Base-by-base conservation (phyloP, 1,284 basidiomycete species). In the Apiotrichum montevideense region DNA sequence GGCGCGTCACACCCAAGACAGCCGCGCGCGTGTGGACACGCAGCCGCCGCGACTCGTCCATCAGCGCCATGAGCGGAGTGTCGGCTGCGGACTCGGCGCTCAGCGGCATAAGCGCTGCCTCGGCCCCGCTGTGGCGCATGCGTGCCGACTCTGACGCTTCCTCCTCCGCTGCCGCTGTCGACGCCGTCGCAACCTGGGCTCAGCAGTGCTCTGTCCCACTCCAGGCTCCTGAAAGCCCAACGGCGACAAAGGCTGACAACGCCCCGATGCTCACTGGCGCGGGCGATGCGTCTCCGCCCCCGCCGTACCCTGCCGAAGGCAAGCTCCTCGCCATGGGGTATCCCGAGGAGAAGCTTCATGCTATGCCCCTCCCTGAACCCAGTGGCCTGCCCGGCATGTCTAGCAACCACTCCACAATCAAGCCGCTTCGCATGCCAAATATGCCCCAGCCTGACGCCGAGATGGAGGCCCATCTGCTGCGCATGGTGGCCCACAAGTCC, bases 401-500 rank as follows among this genome's bases (percentile, higher is more conserved):
- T 21, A 21, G 21, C 21, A 21, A 21, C 21, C 21, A 21, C 21
- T 21, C 21, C 21, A 21, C 57, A 3, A 15, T 48, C 7, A 58
- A 52, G 8, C 57, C 52, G 1, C 45, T 55, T 6, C 42, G 29
- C 8, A 35, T n/a, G 15, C 32, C 41, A 33, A 34, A 6, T 35
- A 44, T 14, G 15, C 44, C 1, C 6, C 62, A 61, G 10, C 57
- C 61, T 15, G 46, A 65, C 41, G 46, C 48, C 3, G 42, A 59
- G 6, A 35, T 13, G 6, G 40, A 52, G 5, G 34, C 48, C 1
- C 52, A 66, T 47, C 61, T 65, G 43, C n/a, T 47, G 6, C 62
- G 63, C 45, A 66, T 66, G 60, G 47, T 50, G 3, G 41, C 58
- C 6, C 65, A 64, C 52, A 44, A 40, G 13, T 21, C 43, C 2